Evolutionary conservation across 164 flowering plant species (phyloP), one percentile per base, ranked within the genome.

Genomic region (Vitis labrusca): DNA sequence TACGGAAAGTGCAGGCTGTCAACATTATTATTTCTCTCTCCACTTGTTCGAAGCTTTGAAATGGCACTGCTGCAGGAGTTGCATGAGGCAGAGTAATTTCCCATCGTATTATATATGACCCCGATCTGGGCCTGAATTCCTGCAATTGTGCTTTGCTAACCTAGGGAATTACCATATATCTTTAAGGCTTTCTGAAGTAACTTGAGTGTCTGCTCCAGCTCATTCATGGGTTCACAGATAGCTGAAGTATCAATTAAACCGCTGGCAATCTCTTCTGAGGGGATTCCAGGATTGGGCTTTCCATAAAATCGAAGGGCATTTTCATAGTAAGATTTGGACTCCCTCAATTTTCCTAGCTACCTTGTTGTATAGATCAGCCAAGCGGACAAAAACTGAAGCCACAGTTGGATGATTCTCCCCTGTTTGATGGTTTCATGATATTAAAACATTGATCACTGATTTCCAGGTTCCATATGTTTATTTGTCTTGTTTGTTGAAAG

Each of bases 401-500:
- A 73, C 71, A 5, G 59, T 44, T 1, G 73, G 73, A 62, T 77
- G 79, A 49, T 70, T 70, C 19, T 70, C 73, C 52, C 71, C 78
- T 66, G 23, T 19, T 19, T 19, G 23, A 19, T 19, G 23, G 23
- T 19, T 19, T 19, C 23, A 19, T 19, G 23, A 19, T 19, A 19
- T 19, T 19, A 19, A 19, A 19, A 19, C 23, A 19, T 19, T 19
- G 23, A 19, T 19, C 23, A 1, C 23, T 19, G 23, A 19, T 19
- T 19, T 19, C 23, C 1, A 19, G 23, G 23, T 87, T 90, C 94
- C 93, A 90, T n/a, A 88, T 72, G 23, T 72, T 92, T 92, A 74
- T 90, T 83, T 15, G 97, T 90, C 81, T 81, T 87, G 73, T 90
- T 90, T 56, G 92, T 66, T 29, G 97, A 88, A 66, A 88, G 90